Evolutionary conservation across 202 grass and related monocot species (phyloP).

Genomic region (Saccharum hybrid): DNA sequence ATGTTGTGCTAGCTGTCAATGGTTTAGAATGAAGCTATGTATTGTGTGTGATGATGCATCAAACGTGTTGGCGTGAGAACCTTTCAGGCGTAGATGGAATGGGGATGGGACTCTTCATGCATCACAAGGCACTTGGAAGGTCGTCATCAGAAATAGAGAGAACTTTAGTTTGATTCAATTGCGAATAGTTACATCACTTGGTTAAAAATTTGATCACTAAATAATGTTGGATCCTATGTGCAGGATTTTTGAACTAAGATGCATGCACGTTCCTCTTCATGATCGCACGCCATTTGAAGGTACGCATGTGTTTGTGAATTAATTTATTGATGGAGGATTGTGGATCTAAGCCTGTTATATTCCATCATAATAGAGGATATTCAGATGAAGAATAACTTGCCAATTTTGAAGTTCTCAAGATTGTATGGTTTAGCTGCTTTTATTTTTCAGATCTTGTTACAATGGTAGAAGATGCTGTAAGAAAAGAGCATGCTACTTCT

Average conservation of each 20-base stretch:
- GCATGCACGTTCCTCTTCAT: conserved; percentile 71
- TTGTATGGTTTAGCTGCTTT: conserved; percentile 48
- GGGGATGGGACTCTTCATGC: conserved; percentile 77
- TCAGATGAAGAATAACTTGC: not conserved
- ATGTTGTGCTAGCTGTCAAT: not conserved
- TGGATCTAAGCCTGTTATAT: not conserved
- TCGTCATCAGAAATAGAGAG: conserved; percentile 6
- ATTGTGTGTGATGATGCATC: not conserved
- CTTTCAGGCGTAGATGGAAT: conserved; percentile 63
- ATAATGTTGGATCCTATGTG: not conserved
- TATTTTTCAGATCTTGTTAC: conserved; percentile 60
- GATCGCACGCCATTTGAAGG: conserved; percentile 77
- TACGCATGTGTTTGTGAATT: conserved; percentile 22
- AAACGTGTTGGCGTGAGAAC: not conserved
- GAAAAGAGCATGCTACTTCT: conserved; percentile 46
- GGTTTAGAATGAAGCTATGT: not conserved
- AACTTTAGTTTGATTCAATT: not conserved
- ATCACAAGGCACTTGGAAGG: conserved; percentile 83
- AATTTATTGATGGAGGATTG: not conserved
- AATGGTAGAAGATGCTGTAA: conserved; percentile 68
- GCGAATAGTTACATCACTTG: not conserved
- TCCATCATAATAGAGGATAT: not conserved
- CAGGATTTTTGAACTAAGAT: conserved; percentile 79
- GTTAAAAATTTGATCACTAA: not conserved
- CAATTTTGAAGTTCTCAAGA: conserved; percentile 2